These are phyloP conservation scores for Gastrolobium bilobum DNA, from an alignment of 306 rosid species.

Conservation along the genomic window DNA sequence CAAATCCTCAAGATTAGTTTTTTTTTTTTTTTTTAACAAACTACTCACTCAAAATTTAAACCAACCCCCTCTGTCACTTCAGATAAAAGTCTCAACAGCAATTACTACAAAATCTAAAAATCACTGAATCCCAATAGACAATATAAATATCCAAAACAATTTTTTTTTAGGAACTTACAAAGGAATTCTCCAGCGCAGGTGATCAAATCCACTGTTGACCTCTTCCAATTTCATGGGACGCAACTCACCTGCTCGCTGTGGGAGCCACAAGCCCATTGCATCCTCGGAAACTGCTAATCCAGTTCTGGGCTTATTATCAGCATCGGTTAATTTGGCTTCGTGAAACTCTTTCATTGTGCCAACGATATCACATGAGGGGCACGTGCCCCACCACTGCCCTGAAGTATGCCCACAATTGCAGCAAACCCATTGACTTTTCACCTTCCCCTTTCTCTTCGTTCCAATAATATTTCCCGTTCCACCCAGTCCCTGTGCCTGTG, in stretches of 20 bases:
- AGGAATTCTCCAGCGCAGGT: slow-evolving; percentile 70
- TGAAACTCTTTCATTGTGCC: slow-evolving; percentile 65
- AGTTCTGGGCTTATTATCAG: slow-evolving; percentile 32
- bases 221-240: slow-evolving; percentile 72
- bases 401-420: slow-evolving; percentile 64
- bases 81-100: not conserved
- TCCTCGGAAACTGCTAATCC: slow-evolving; percentile 66
- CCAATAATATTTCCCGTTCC: slow-evolving; percentile 1
- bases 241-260: slow-evolving; percentile 52
- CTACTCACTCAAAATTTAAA: slow-evolving; percentile 13
- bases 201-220: slow-evolving; percentile 69
- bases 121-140: slow-evolving; percentile 1
- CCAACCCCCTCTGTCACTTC: not conserved
- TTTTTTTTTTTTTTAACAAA: not conserved
- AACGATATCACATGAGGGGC: slow-evolving; percentile 57
- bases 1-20: slow-evolving; percentile 12
- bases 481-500: too few species aligned
- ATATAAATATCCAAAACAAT: not conserved
- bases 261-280: slow-evolving; percentile 69
- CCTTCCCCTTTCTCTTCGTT: slow-evolving; percentile 60
- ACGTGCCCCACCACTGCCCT: slow-evolving; percentile 87
- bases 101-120: slow-evolving; percentile 17
- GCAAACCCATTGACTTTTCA: slow-evolving; percentile 76
- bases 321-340: slow-evolving; percentile 44
- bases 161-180: slow-evolving; percentile 62